These are phyloP conservation scores for Apium graveolens DNA, from an alignment of 129 eudicot genomes.

Conservation along the genomic window DNA sequence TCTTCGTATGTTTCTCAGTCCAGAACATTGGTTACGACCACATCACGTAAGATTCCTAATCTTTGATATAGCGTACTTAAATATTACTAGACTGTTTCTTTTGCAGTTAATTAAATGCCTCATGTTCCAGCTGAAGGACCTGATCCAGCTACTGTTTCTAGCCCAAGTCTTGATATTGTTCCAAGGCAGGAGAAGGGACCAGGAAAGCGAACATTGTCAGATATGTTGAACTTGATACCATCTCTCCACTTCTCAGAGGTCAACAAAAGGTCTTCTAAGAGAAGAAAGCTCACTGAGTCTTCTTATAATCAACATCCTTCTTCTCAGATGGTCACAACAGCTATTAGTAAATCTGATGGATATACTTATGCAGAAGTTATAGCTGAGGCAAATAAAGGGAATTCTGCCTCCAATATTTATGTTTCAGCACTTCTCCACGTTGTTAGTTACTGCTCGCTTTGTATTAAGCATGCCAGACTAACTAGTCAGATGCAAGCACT, in stretches of 20 bases:
- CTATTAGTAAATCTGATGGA: constrained; percentile 29
- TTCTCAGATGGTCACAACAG: constrained; percentile 18
- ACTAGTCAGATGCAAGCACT: constrained; percentile 97
- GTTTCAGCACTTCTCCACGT: constrained; percentile 87
- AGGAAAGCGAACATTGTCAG: constrained; percentile 66
- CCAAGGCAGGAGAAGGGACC: constrained; percentile 30
- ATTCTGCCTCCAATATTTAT: constrained; percentile 62
- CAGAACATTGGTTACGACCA: constrained; percentile 28
- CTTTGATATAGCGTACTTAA: background rate
- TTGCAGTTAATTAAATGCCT: background rate
- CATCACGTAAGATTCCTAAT: constrained; percentile 37
- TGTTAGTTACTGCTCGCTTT: constrained; percentile 80
- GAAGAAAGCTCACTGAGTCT: constrained; percentile 37
- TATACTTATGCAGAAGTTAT: constrained; percentile 63
- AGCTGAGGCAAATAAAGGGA: constrained; percentile 83
- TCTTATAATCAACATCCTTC: constrained; percentile 23
- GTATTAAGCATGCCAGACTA: constrained; percentile 86
- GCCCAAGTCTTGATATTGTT: constrained; percentile 24
- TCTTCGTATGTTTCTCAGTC: constrained; percentile 23
- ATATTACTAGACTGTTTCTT: background rate
- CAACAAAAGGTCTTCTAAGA: constrained; percentile 43
- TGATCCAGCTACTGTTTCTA: constrained; percentile 24
- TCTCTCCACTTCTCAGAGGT: constrained; percentile 40
- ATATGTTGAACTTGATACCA: constrained; percentile 63
- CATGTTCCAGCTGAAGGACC: constrained; percentile 37